Evolutionary conservation across 805 yeast genomes (phyloP), one percentile per base, ranked within the genome.

Genomic region (Schwanniomyces vanrijiae): DNA sequence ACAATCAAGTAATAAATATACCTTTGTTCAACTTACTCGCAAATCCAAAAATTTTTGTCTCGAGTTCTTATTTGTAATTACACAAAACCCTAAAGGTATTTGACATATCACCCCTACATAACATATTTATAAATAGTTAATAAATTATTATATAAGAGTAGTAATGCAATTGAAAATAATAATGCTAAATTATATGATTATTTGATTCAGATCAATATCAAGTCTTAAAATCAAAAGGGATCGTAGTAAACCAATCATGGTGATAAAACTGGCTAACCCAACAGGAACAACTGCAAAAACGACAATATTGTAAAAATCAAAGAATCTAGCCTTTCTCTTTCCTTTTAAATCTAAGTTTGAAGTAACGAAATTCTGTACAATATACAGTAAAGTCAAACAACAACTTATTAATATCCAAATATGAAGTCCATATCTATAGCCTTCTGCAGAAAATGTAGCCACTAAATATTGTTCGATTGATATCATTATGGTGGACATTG

Each of bases 261-360:
- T 90, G 20, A 91, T 68, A 59, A 94, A 92, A 56, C 97, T 88
- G 4, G 98, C 97, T 49, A 92, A 60, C 0, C 99, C 98, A 14
- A 92, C 90, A 0, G 99, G 99, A n/a, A 92, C 97, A 35, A 92
- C 99, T 2, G 98, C 97, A 69, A 89, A 92, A 1, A 92, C 97
- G 0, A 88, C 90, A 42, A 94, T 88, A 55, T 87, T 88, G 64
- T 90, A 89, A 46, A 91, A 75, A 62, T 92, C 96, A 49, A 91
- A 88, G 29, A 90, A 84, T 45, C 96, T 76, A 35, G 81, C 77
- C 47, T 65, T 67, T 25, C 65, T 54, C 55, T 71, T 61, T 5
- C 69, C 75, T 51, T 77, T 77, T 42, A 79, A 61, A 48, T 82
- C 83, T 46, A 86, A 61, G 60, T 86, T 84, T 46, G 90, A 85